phyloP scores from a whole-genome alignment of 176 grass and related monocot species.

The Chloris gayana region DNA sequence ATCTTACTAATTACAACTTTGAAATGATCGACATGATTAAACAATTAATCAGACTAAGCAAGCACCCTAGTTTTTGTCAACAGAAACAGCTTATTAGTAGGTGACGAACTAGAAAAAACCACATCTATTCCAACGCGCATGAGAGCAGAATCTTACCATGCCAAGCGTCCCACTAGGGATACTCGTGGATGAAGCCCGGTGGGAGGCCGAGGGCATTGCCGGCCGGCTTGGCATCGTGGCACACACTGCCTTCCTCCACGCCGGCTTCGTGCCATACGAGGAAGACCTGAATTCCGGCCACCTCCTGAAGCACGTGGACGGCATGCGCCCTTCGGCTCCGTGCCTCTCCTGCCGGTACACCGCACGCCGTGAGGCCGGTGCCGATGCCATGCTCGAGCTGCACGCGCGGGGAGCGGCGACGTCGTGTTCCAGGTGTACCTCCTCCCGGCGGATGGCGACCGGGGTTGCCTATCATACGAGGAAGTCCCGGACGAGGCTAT shows the following conservation, averaged over 20 bases:
- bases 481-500: background rate
- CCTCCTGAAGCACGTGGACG: background rate
- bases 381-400: background rate
- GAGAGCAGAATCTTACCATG: no score
- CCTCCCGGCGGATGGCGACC: background rate
- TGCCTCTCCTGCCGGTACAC: background rate
- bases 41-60: no score
- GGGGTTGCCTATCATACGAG: background rate
- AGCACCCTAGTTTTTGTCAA: no score
- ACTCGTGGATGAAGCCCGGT: no score
- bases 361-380: background rate
- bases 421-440: background rate
- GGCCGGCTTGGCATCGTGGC: no score
- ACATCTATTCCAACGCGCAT: no score
- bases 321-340: background rate
- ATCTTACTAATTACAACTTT: no score
- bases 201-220: no score
- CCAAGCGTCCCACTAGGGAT: no score
- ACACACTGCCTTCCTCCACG: background rate
- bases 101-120: no score
- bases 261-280: background rate
- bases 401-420: background rate
- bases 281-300: background rate
- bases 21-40: no score
- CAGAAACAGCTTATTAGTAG: no score